These are phyloP conservation scores for Elongisporangium senticosum DNA, from an alignment of 352 stramenopile genomes.

Conservation along the genomic window DNA sequence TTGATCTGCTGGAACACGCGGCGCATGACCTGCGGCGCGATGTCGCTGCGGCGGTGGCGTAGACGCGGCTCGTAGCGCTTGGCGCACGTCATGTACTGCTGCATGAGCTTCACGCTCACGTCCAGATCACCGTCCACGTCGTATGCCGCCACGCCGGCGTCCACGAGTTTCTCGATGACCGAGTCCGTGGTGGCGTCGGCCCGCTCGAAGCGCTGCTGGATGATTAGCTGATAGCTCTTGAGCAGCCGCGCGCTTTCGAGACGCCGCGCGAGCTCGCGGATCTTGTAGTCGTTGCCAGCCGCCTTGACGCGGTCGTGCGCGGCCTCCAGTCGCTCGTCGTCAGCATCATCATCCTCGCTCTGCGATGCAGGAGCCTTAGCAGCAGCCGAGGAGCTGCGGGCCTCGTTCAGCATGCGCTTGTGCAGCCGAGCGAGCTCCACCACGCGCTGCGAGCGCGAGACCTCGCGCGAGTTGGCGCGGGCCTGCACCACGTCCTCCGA, in stretches of 20 bases:
- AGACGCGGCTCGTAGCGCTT: slow-evolving; percentile 55
- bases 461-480: slow-evolving; percentile 29
- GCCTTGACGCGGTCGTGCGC: slow-evolving; percentile 15
- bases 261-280: slow-evolving; percentile 32
- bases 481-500: slow-evolving; percentile 31
- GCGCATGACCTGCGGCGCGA: slow-evolving; percentile 55
- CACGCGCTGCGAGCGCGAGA: slow-evolving; percentile 36
- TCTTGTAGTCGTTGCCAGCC: slow-evolving; percentile 18
- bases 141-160: slow-evolving; percentile 11
- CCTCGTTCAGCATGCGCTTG: slow-evolving; percentile 23
- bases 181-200: slow-evolving; percentile 37
- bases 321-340: slow-evolving; percentile 16
- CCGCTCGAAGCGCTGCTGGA: slow-evolving; percentile 37
- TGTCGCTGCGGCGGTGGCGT: slow-evolving; percentile 32
- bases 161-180: slow-evolving; percentile 40
- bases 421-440: slow-evolving; percentile 39
- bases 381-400: slow-evolving; percentile 4
- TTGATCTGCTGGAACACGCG: slow-evolving; percentile 63
- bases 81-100: slow-evolving; percentile 72
- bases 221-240: slow-evolving; percentile 43
- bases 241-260: slow-evolving; percentile 31
- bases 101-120: slow-evolving; percentile 52
- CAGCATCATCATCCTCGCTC: slow-evolving; percentile 10
- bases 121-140: slow-evolving; percentile 43
- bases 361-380: not conserved